Evolutionary conservation across 768 basidiomycete genomes (phyloP), one percentile per base, ranked within the genome.

Genomic region (Lentinula guzmanii): DNA sequence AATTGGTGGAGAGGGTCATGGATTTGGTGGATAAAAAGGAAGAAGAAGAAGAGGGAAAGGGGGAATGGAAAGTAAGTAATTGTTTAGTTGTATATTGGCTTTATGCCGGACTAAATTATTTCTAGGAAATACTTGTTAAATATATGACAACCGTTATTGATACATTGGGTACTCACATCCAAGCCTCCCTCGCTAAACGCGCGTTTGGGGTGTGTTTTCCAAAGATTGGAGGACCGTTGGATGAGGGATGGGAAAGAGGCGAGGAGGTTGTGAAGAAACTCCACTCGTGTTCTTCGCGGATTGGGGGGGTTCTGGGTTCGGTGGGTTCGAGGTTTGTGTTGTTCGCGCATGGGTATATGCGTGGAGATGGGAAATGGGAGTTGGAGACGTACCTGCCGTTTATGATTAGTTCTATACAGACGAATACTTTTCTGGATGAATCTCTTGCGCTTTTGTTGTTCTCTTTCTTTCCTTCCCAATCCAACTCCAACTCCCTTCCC

Each of bases 381-480:
- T 28, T 24, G 24, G 24, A 2, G 24, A 8, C 10, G 7, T 43
- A 43, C 21, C 6, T 43, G n/a, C 78, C 77, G 0, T 63, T 79
- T 4, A 63, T 87, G 16, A 62, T 86, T 28, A 68, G 76, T 13
- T 82, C 81, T 2, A 69, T 91, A 21, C 83, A 86, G 66, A 70
- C 78, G 5, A 85, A 84, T 64, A 65, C 28, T 5, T 15, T 56
- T 4, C 28, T 56, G 0, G 55, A 56, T n/a, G 42, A 56, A 33
- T 15, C 55, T 3, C 55, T 56, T 28, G 55, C 55, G 0, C 11
- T 56, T 1, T 41, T 56, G 2, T 7, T 56, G 1, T 1, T 56
- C 0, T 41, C 15, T 18, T 43, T 56, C 15, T 35, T 31, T 13
- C 34, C 53, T 54, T 5, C 42, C 18, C 4, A 2, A 37, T 39